Conservation (phyloP, 1,284 basidiomycete species). For the Trichosporon ovoides region DNA sequence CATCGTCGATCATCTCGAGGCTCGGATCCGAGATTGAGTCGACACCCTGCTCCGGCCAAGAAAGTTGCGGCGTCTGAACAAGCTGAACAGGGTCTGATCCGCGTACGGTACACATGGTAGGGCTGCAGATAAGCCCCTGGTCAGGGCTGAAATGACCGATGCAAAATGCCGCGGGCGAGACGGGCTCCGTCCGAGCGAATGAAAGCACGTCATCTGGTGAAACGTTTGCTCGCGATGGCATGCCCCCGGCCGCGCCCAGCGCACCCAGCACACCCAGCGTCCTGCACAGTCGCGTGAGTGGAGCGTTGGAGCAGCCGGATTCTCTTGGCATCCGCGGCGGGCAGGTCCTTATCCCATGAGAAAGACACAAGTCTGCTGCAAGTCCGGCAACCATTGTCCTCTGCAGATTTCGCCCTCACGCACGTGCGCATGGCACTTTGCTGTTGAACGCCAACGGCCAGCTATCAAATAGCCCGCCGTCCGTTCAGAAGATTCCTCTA, state of each 20-base stretch:
- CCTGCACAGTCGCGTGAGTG: not conserved
- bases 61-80: not conserved
- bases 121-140: not conserved
- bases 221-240: not conserved
- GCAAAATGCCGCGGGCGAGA: not conserved
- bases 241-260: not conserved
- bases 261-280: too few relatives aligned
- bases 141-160: not conserved
- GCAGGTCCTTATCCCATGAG: not conserved
- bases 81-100: not conserved
- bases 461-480: too few relatives aligned
- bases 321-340: not conserved
- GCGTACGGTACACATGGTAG: not conserved
- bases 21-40: constrained; percentile 3
- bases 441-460: too few relatives aligned
- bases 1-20: not conserved
- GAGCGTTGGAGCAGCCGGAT: not conserved
- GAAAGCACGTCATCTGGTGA: constrained; percentile 3
- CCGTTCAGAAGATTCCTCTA: too few relatives aligned
- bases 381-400: too few relatives aligned
- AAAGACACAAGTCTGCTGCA: too few relatives aligned
- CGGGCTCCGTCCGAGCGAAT: not conserved
- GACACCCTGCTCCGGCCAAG: not conserved
- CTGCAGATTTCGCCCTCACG: too few relatives aligned
- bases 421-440: not conserved